A percentile compares a stretch with the other conserved stretches of the same genome.
phyloP scores from a whole-genome alignment of 2,329 filamentous ascomycete genomes.

The Alternaria ventricosa region DNA sequence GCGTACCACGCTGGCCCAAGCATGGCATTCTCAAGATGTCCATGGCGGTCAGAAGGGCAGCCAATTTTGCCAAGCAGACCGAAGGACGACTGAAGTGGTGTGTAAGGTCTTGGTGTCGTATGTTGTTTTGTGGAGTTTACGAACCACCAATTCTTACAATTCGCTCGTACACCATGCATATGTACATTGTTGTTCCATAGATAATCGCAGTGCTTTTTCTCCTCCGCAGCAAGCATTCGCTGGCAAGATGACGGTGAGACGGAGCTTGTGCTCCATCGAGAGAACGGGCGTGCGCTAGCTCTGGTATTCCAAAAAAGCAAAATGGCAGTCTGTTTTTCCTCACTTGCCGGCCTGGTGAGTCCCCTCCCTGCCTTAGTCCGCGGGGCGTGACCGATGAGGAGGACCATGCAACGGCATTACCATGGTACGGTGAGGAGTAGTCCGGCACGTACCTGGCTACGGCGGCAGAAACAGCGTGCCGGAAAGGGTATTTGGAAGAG shows the following conservation, averaged over 20 bases:
- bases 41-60: background rate
- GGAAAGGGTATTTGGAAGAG: background rate
- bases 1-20: background rate
- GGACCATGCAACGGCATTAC: background rate
- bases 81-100: background rate
- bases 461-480: background rate
- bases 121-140: background rate
- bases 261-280: background rate
- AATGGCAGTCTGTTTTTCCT: background rate
- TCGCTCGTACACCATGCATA: background rate
- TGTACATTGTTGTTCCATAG: background rate
- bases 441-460: background rate
- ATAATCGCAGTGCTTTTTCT: background rate
- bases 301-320: background rate
- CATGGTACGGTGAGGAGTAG: conserved; percentile 1
- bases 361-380: background rate
- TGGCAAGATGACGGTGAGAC: background rate
- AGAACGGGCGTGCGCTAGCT: background rate
- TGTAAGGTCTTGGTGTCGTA: background rate
- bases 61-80: background rate
- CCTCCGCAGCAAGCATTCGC: background rate
- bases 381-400: background rate
- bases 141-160: background rate
- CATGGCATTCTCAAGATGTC: background rate
- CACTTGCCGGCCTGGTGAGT: background rate